Evolutionary conservation across 1,284 basidiomycete genomes (phyloP), one percentile per base, ranked within the genome.

Genomic region (Puccinia coronata): DNA sequence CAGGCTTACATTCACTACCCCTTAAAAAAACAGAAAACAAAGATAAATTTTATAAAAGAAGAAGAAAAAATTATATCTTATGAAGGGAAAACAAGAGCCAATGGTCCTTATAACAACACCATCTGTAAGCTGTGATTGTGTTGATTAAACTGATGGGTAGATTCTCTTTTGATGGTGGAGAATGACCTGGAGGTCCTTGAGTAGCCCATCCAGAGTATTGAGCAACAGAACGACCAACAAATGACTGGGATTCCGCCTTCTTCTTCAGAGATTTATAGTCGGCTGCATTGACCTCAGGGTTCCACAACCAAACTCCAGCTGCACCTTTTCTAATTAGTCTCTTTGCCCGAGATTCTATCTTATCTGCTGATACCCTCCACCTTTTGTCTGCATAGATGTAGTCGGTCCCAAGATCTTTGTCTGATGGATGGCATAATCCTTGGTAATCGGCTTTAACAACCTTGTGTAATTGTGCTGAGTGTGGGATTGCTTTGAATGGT

Each of bases 11-110:
- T 65, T 65, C 39, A 34, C 61, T 65, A 65, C 61, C 61, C 39
- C 61, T 65, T 39, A 65, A 63, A 65, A 65, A 65, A 65, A 36
- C 34, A 65, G 28, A 36, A 41, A 65, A 65, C 36, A 65, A 65
- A 65, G 49, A 20, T 51, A 43, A 43, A 43, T 43, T 16, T 20
- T 47, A 47, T 47, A 16, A 47, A 47, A 47, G 16, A 47, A 23
- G 28, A 57, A 57, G 9, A 57, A 9, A n/a, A 43, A 61, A 61
- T 61, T 23, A 18, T 28, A 20, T 18, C 20, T 18, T 61, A 18
- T 61, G 57, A 20, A 28, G 16, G 25, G 25, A 18, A 28, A 61
- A 61, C 5, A 18, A 36, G 20, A 61, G 57, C 57, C 57, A 61
- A 3, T 25, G 5, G 31, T 31, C 25, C 23, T 61, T 61, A 31